phyloP scores from a whole-genome alignment of 306 rosid genomes.

The Quercus agrifolia region DNA sequence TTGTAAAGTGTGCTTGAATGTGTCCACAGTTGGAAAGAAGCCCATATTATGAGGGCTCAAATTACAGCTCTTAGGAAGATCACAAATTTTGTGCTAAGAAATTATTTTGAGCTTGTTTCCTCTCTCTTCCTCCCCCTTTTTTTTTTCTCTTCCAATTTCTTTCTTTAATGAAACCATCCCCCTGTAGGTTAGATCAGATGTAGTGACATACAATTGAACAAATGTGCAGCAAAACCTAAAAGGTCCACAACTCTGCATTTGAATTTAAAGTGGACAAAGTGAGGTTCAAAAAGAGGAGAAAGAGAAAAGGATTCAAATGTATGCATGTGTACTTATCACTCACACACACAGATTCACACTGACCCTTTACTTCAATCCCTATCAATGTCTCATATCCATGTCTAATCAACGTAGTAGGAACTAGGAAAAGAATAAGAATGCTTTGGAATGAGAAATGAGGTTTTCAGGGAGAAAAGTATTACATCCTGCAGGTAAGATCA shows the following conservation, averaged over 20 bases:
- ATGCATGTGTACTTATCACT: neutral
- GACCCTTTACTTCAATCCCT: neutral
- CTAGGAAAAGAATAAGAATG: neutral
- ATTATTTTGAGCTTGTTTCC: neutral
- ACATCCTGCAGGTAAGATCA: constrained; percentile 99
- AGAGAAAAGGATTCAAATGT: neutral
- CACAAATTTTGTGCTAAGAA: neutral
- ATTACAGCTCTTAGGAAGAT: neutral
- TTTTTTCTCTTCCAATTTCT: neutral
- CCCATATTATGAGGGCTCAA: neutral
- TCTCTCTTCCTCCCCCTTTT: neutral
- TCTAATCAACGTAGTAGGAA: neutral
- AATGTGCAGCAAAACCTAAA: neutral
- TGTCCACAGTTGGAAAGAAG: neutral
- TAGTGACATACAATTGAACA: neutral
- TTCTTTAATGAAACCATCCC: neutral
- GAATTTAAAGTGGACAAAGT: neutral
- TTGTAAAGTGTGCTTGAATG: neutral
- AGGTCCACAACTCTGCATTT: neutral
- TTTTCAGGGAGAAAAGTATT: constrained; percentile 32
- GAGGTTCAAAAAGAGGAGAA: neutral
- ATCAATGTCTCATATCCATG: neutral
- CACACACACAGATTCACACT: neutral
- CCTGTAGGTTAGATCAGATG: neutral
- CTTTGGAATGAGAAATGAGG: neutral